Conservation (phyloP, 495 filamentous ascomycete species). For the Chaetomium fimeti region DNA sequence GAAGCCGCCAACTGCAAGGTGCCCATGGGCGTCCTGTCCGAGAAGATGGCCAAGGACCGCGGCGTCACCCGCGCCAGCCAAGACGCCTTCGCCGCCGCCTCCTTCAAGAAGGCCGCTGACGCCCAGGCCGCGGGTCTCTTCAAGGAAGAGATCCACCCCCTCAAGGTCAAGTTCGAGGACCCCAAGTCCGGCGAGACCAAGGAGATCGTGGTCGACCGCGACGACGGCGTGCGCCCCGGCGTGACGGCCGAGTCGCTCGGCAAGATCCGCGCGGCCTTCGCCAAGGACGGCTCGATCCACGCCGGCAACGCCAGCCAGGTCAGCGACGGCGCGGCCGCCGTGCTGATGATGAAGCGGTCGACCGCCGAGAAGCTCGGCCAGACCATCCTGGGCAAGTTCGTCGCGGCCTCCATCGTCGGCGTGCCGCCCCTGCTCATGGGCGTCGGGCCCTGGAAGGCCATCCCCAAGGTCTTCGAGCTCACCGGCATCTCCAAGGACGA, state of each 20-base stretch:
- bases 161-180: conserved; percentile 80
- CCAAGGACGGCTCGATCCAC: conserved; percentile 88
- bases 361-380: conserved; percentile 87
- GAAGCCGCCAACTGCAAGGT: conserved; percentile 96
- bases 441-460: conserved; percentile 91
- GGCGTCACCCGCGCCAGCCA: conserved; percentile 69
- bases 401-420: conserved; percentile 78
- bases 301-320: conserved; percentile 96
- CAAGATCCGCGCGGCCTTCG: conserved; percentile 90
- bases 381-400: conserved; percentile 83
- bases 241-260: conserved; percentile 81
- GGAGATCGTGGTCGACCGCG: conserved; percentile 75
- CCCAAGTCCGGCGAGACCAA: conserved; percentile 87
- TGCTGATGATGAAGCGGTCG: conserved; percentile 91
- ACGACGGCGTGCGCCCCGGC: conserved; percentile 83
- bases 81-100: conserved; percentile 84
- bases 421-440: conserved; percentile 95
- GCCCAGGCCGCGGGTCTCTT: conserved; percentile 90
- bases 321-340: conserved; percentile 91
- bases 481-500: conserved; percentile 84
- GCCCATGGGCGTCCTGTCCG: conserved; percentile 91
- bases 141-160: conserved; percentile 84
- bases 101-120: conserved; percentile 82
- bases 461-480: conserved; percentile 85
- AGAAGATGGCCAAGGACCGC: conserved; percentile 89